A percentile compares a stretch with the other conserved stretches of the same genome.
phyloP scores from a whole-genome alignment of 2,329 filamentous ascomycete species.

The Tolypocladium amazonense region DNA sequence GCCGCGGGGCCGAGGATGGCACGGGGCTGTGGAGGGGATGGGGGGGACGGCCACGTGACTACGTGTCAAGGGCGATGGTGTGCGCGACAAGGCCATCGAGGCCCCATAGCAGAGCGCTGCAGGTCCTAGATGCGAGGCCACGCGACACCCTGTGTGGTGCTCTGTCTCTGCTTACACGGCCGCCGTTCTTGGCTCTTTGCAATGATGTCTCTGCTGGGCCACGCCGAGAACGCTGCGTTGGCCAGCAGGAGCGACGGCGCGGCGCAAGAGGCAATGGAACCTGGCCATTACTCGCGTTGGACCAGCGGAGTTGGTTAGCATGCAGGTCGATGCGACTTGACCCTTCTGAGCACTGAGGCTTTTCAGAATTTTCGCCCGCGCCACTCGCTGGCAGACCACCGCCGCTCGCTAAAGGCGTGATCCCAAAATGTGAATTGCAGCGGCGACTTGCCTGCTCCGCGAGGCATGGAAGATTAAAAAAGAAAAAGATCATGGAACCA shows the following conservation, averaged over 20 bases:
- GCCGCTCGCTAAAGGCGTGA: neutral
- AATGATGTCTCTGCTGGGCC: neutral
- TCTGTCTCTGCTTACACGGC: neutral
- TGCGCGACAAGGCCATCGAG: constrained; percentile 6
- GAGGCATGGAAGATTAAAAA: neutral
- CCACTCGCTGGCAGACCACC: neutral
- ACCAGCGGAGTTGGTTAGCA: neutral
- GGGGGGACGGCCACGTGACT: constrained; percentile 16
- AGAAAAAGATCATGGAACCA: neutral
- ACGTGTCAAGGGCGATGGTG: constrained; percentile 18
- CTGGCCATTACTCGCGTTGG: neutral
- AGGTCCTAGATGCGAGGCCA: neutral
- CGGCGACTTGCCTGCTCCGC: neutral
- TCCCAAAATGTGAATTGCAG: neutral
- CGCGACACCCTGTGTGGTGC: neutral
- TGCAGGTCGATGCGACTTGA: neutral
- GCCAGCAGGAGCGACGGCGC: neutral
- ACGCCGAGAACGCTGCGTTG: neutral
- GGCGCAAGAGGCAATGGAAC: neutral
- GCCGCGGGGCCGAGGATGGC: neutral
- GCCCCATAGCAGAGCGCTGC: neutral
- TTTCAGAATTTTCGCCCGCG: neutral
- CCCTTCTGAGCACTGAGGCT: neutral
- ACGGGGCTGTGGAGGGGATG: neutral
- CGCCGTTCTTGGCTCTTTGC: neutral